Evolutionary conservation across 108 stramenopile species (phyloP), one percentile per base, ranked within the genome.

Genomic region (Pelagomonas calceolata): DNA sequence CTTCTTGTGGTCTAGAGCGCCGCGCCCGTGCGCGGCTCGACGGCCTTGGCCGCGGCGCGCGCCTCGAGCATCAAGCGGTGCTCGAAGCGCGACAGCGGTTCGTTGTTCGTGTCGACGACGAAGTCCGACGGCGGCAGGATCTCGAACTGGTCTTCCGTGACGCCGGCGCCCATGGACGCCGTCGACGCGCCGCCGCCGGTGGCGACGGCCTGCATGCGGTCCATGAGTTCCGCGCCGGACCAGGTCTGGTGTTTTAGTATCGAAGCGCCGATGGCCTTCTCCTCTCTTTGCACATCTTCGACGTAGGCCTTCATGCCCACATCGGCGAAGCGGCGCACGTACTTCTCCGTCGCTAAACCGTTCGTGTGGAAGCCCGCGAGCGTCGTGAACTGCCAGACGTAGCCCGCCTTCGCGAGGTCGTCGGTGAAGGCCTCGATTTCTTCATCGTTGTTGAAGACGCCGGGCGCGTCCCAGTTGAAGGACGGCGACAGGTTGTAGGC

Each of bases 381-480:
- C 46, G 95, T 96, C 67, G 95, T 94, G 81, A 96, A 96, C 79
- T 95, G 93, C 93, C 93, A 96, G 33, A 89, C 83, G 71, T 86
- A 92, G 44, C 95, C 95, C 46, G 95, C 86, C 37, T 82, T 79
- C 32, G 92, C 95, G 18, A 96, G 81, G 65, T 88, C 92, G 66
- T 89, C 87, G 76, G 94, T 94, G 88, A 94, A 95, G 39, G 66
- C 36, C 3, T 85, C 87, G 73, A 94, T 79, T 44, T 94, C 81
- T 34, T 63, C 75, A 70, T 94, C 92, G 30, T 83, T 75, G 51
- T 60, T 26, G 21, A 26, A 60, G 92, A 94, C 91, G 0, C 94
- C 94, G 21, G 92, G 91, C 43, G 89, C 88, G 77, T 94, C 92
- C 95, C 95, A 96, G 83, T 96, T 96, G 78, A 96, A 96, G 70